Evolutionary conservation across 2,329 filamentous ascomycete genomes (phyloP).

Genomic region (Stylonectria norvegica): DNA sequence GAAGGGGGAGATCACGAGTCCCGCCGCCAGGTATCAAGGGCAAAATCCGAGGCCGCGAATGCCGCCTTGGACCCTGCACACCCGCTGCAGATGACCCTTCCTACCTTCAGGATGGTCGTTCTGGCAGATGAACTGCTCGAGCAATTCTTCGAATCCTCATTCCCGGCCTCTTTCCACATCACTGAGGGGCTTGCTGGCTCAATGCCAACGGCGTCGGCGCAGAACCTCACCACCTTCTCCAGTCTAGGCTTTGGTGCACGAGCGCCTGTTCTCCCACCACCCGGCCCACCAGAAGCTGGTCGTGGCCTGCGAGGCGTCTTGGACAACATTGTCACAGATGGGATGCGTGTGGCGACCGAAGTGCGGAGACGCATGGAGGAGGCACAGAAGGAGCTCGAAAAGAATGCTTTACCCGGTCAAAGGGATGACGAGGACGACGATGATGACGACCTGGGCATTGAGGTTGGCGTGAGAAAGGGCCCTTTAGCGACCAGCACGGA

Average conservation of each 20-base stretch:
- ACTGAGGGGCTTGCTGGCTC: slow-evolving; percentile 56
- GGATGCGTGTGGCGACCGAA: slow-evolving; percentile 92
- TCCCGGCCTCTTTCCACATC: slow-evolving; percentile 88
- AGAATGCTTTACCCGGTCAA: slow-evolving; percentile 66
- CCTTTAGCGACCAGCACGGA: slow-evolving; percentile 45
- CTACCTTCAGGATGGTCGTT: slow-evolving; percentile 98
- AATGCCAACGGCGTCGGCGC: slow-evolving; percentile 35
- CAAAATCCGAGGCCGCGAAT: slow-evolving; percentile 76
- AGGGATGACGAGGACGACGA: slow-evolving; percentile 70
- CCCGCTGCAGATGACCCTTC: slow-evolving; percentile 90
- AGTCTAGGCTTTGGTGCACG: slow-evolving; percentile 59
- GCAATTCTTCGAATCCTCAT: slow-evolving; percentile 95
- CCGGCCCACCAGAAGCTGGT: slow-evolving; percentile 46
- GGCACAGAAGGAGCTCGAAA: slow-evolving; percentile 86
- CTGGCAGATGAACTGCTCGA: slow-evolving; percentile 93
- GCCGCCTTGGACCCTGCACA: slow-evolving; percentile 88
- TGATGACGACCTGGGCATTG: slow-evolving; percentile 50
- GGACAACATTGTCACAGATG: slow-evolving; percentile 96
- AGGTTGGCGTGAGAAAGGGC: slow-evolving; percentile 39
- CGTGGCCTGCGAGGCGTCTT: slow-evolving; percentile 86
- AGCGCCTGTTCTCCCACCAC: slow-evolving; percentile 35
- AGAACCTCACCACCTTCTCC: slow-evolving; percentile 81
- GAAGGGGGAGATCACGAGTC: slow-evolving; percentile 16
- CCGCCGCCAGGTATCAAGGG: slow-evolving; percentile 51
- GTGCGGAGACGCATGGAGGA: slow-evolving; percentile 93